Evolutionary conservation across 2,329 filamentous ascomycete genomes (phyloP), one percentile per base, ranked within the genome.

Genomic region (Peltaster fructicola): DNA sequence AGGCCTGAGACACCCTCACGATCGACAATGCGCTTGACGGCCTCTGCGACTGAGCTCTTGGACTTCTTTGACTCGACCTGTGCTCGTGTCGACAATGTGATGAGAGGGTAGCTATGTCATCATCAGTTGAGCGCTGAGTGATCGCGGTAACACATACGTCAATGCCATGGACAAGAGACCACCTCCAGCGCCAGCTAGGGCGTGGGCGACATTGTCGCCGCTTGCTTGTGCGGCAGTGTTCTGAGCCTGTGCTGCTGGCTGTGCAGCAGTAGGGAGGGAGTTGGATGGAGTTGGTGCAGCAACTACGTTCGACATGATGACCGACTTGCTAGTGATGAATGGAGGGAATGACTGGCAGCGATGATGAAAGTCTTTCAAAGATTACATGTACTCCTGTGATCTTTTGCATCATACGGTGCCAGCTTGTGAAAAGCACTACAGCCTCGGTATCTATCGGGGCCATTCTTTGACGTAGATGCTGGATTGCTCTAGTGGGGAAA

Each of bases 61-160:
- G 82, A 81, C 43, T 84, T 81, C 55, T 80, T 88, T 30, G 88
- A 93, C 57, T 98, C 88, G 51, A 98, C 85, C 55, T 98, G 88
- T 20, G 88, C 88, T 49, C 88, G 78, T 16, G 88, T 98, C 12
- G 88, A 98, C 35, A 98, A 74, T 16, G 88, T 95, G 48, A 98
- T 91, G 42, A 98, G 72, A 20, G 88, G 88, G 53, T 95, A 95
- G 38, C 80, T 88, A 24, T 24, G 12, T 8, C 20, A 8, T 17
- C 22, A 18, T 29, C 27, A 29, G 27, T 13, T 19, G 25, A 25
- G 29, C 36, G 22, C 12, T 23, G 13, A 10, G 11, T 27, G 22
- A 22, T 24, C 14, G 23, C 15, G 23, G 23, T 19, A 10, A 20
- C 22, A 36, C 63, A 35, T 67, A 90, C 72, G 88, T 98, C 53